phyloP scores from a whole-genome alignment of 2,329 filamentous ascomycete species.

The Chaetomium olivaceum region DNA sequence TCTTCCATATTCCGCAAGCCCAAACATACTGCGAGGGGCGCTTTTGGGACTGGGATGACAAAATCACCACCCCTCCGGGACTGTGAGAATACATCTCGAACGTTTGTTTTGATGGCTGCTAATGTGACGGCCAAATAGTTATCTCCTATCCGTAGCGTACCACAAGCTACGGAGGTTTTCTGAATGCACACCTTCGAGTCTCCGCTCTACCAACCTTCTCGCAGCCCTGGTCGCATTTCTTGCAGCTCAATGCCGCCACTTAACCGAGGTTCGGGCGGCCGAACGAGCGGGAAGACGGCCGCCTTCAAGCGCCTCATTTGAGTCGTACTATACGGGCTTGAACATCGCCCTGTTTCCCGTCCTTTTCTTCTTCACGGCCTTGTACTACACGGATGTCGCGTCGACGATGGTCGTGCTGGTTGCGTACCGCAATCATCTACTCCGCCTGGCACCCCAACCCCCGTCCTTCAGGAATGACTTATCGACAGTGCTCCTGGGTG shows the following conservation, averaged over 20 bases:
- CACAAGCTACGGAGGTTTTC: constrained; percentile 37
- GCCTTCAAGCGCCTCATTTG: constrained; percentile 36
- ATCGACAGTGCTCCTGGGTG: constrained; percentile 55
- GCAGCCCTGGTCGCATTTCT: constrained; percentile 46
- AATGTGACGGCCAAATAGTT: constrained; percentile 39
- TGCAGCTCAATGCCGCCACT: constrained; percentile 53
- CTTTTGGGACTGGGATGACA: constrained; percentile 85
- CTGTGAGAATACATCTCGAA: constrained; percentile 53
- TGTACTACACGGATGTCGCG: constrained; percentile 93
- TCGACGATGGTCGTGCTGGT: constrained; percentile 75
- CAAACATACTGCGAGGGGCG: constrained; percentile 78
- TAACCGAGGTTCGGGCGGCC: constrained; percentile 49
- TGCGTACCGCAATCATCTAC: constrained; percentile 62
- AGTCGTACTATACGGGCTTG: constrained; percentile 62
- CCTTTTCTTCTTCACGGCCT: constrained; percentile 90
- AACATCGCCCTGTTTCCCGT: constrained; percentile 86
- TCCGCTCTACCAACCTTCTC: constrained; percentile 53
- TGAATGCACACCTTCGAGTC: constrained; percentile 44
- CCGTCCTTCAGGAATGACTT: constrained; percentile 46
- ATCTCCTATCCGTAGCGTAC: constrained; percentile 48
- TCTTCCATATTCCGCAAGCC: constrained; percentile 89
- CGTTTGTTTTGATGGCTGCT: constrained; percentile 29
- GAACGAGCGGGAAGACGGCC: constrained; percentile 29
- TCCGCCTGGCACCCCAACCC: constrained; percentile 41
- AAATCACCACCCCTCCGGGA: constrained; percentile 94